Evolutionary conservation across 495 filamentous ascomycete genomes (phyloP).

Genomic region (Cladorrhinum samala): DNA sequence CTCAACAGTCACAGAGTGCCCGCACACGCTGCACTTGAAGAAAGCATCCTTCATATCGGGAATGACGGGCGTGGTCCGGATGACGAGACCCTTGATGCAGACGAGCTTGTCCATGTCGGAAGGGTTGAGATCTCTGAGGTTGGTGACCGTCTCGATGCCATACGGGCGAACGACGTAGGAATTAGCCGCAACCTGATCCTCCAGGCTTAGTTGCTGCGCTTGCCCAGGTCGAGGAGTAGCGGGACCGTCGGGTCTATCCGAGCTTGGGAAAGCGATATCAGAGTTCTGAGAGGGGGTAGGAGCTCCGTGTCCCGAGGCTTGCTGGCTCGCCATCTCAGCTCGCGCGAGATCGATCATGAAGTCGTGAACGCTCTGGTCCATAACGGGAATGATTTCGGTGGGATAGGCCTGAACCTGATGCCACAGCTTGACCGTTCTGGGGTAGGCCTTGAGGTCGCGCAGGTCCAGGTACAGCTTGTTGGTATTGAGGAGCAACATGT

Average conservation of each 20-base stretch:
- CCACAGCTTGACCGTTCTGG: conserved; percentile 87
- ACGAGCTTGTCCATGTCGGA: conserved; percentile 95
- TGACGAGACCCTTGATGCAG: conserved; percentile 93
- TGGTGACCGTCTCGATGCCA: conserved; percentile 79
- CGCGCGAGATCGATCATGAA: conserved; percentile 84
- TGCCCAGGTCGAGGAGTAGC: conserved; percentile 27
- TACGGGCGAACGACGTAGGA: conserved; percentile 83
- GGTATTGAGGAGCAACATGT: conserved; percentile 80
- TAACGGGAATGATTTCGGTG: conserved; percentile 89
- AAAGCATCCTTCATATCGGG: conserved; percentile 95
- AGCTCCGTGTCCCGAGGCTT: conserved; percentile 35
- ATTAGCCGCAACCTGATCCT: conserved; percentile 59
- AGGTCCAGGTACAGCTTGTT: conserved; percentile 82
- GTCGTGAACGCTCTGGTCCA: conserved; percentile 93
- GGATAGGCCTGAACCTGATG: conserved; percentile 90
- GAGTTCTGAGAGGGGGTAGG: conserved; percentile 53
- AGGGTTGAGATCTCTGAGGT: conserved; percentile 92
- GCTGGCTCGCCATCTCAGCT: conserved; percentile 67
- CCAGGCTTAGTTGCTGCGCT: conserved; percentile 33
- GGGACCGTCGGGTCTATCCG: conserved; percentile 55
- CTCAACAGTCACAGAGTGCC: conserved; percentile 81
- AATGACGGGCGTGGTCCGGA: conserved; percentile 91
- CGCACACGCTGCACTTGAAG: conserved; percentile 90
- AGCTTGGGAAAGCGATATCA: conserved; percentile 66
- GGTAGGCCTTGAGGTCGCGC: conserved; percentile 86